phyloP scores from a whole-genome alignment of 2,329 filamentous ascomycete species.

The Colletotrichum sp. region DNA sequence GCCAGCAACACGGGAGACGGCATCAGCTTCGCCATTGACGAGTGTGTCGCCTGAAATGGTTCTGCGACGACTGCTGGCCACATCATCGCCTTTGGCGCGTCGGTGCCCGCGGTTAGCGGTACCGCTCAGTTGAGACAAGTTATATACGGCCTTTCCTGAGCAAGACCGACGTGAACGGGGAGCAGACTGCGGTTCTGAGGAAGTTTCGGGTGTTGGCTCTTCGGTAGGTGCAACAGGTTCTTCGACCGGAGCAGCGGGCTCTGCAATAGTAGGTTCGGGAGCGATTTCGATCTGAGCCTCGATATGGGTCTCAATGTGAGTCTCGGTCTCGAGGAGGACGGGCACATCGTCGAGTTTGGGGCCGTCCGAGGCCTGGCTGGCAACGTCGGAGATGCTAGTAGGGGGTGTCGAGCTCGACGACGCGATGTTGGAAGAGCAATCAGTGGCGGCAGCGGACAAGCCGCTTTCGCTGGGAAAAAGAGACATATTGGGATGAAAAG shows the following conservation, averaged over 20 bases:
- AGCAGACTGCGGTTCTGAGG: conserved; percentile 31
- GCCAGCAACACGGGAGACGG: conserved; percentile 24
- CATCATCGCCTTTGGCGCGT: conserved; percentile 56
- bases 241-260: not conserved
- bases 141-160: conserved; percentile 67
- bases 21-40: conserved; percentile 27
- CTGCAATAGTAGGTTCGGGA: not conserved
- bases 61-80: conserved; percentile 48
- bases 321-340: conserved; percentile 20
- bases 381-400: conserved; percentile 68
- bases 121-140: conserved; percentile 66
- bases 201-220: conserved; percentile 3
- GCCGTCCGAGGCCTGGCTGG: conserved; percentile 57
- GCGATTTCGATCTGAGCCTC: conserved; percentile 16
- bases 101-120: conserved; percentile 65
- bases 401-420: conserved; percentile 68
- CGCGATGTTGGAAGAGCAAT: conserved; percentile 57
- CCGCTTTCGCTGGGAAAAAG: conserved; percentile 32
- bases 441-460: conserved; percentile 35
- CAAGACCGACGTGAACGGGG: conserved; percentile 61
- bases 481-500: conserved; percentile 31
- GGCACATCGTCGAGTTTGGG: conserved; percentile 38
- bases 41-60: conserved; percentile 49
- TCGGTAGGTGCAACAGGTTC: not conserved
- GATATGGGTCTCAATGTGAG: conserved; percentile 4